A percentile compares a stretch with the other conserved stretches of the same genome.
Conservation (phyloP, 1,284 basidiomycete genomes). For the Papiliotrema nemorosa region DNA sequence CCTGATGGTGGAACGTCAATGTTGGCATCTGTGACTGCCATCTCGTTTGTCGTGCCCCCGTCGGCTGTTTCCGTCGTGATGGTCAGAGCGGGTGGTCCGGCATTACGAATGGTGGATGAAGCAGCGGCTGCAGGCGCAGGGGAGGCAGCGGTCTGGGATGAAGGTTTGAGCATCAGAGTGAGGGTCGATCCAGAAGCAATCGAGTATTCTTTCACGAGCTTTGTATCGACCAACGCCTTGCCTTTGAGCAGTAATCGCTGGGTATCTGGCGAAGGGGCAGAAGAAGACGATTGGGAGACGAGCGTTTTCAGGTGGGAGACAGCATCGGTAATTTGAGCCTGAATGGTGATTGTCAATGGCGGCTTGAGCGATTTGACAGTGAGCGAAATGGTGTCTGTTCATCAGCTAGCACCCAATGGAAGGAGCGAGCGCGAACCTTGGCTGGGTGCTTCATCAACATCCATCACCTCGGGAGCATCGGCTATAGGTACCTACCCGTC, state of each 20-base stretch:
- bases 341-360: constrained; percentile 65
- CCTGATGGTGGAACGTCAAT: constrained; percentile 28
- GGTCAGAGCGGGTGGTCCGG: constrained; percentile 47
- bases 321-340: constrained; percentile 68
- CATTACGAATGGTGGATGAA: neutral
- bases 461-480: constrained; percentile 35
- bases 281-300: constrained; percentile 57
- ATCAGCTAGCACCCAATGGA: constrained; percentile 3
- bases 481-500: constrained; percentile 47
- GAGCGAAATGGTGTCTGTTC: constrained; percentile 56
- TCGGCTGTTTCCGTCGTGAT: constrained; percentile 42
- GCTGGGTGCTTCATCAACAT: constrained; percentile 23
- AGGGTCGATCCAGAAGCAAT: constrained; percentile 73
- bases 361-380: constrained; percentile 88
- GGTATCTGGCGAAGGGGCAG: constrained; percentile 62
- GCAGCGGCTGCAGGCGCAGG: constrained; percentile 13
- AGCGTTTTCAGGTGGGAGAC: constrained; percentile 74
- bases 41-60: constrained; percentile 28
- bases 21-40: constrained; percentile 30
- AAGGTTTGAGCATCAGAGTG: constrained; percentile 75
- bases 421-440: constrained; percentile 21
- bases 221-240: constrained; percentile 80
- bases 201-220: constrained; percentile 81
- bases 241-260: constrained; percentile 86
- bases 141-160: constrained; percentile 11